These are phyloP conservation scores for Blastomyces gilchristii DNA, from an alignment of 2,329 filamentous ascomycete species.

Conservation along the genomic window DNA sequence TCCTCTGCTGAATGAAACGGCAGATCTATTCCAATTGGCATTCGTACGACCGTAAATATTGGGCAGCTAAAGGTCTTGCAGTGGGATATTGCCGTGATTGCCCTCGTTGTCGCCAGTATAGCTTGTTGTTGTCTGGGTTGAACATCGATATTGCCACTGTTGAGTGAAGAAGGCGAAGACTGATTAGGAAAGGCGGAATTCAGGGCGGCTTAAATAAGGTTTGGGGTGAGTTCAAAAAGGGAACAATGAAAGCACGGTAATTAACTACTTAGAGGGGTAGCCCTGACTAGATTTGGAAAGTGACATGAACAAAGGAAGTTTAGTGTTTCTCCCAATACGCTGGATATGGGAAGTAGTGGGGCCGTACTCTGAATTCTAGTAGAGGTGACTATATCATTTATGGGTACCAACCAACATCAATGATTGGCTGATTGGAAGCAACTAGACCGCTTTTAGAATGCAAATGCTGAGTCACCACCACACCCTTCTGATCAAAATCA, in stretches of 20 bases:
- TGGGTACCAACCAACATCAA: too few species aligned
- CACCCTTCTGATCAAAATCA: background rate
- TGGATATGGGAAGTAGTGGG: slow-evolving; percentile 9
- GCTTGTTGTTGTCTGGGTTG: background rate
- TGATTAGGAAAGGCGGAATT: too few species aligned
- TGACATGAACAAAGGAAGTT: background rate
- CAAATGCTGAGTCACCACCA: too few species aligned
- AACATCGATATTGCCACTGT: background rate
- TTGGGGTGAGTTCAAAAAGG: background rate
- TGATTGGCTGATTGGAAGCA: background rate
- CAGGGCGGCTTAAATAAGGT: slow-evolving; percentile 2
- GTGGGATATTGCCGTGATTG: too few species aligned
- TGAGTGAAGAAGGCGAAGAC: background rate
- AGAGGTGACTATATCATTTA: background rate
- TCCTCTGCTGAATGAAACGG: background rate
- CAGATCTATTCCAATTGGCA: background rate
- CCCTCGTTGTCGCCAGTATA: background rate
- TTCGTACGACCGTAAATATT: background rate
- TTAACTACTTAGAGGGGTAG: too few species aligned
- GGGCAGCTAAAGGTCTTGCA: background rate
- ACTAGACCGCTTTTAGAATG: background rate
- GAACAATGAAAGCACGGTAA: background rate
- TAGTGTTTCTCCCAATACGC: background rate
- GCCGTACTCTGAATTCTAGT: too few species aligned
- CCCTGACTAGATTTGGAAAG: background rate